Evolutionary conservation across 345 rosid species (phyloP), one percentile per base, ranked within the genome.

Genomic region (Cardamine occulta): DNA sequence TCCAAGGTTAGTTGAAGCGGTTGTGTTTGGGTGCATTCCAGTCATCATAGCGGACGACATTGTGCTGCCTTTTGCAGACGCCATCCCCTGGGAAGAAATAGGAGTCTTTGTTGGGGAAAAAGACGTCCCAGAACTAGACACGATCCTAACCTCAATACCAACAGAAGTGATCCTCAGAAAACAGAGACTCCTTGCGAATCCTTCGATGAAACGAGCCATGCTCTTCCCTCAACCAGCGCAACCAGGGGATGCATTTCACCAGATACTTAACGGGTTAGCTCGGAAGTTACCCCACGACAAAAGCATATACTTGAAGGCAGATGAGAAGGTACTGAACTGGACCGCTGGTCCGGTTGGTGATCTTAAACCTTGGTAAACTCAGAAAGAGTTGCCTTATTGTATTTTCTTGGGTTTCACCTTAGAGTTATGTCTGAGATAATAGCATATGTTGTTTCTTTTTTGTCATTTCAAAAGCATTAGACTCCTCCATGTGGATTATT

Each of bases 51-150:
- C 97, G 3, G 99, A 95, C 51, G 96, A 95, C 66, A 94, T 94
- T 18, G 96, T 94, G 53, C 71, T 91, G 28, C 98, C 97, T 12
- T 91, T 94, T 13, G 97, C 98, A 1, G 98, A 91, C n/a, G 98
- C 98, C 6, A 94, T 94, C 45, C 98, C 98, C 4, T 94, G 98
- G 98, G 97, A 94, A 77, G 96, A 94, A 57, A 91, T 94, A 14
- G 98, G 98, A 28, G 93, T 94, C 35, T 94, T 87, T 70, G 93
- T 91, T 2, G 96, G 84, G 0, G 98, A 94, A 74, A 87, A 88
- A 83, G 97, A 91, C 45, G 97, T 94, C 3, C 92, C 93, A 1
- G 76, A 86, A 52, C 76, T 91, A 69, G 97, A 94, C 72, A 86
- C 91, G 2, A 90, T 94, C 79, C 86, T 94, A 0, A 91, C 96